Percentiles rank a stretch among this genome's conserved stretches.
Conservation (phyloP, 2,329 filamentous ascomycete species). For the Fusarium caatingaense region DNA sequence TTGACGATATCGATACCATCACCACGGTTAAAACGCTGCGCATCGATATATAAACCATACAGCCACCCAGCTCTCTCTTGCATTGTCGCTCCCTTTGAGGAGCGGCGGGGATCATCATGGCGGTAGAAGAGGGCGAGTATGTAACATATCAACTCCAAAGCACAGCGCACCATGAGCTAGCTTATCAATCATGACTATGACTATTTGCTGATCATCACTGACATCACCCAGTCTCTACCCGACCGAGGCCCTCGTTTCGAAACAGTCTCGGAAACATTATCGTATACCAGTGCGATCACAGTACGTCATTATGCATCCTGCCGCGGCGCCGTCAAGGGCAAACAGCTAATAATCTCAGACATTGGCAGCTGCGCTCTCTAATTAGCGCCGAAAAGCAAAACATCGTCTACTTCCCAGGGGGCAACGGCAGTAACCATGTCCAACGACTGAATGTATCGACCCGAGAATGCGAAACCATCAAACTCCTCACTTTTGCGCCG, state of each 20-base stretch:
- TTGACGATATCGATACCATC: constrained; percentile 13
- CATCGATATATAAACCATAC: constrained; percentile 11
- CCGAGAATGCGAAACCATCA: constrained; percentile 78
- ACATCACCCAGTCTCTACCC: constrained; percentile 66
- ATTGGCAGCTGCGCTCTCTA: constrained; percentile 91
- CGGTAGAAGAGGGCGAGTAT: constrained; percentile 66
- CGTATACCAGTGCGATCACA: constrained; percentile 73
- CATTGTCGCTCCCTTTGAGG: constrained; percentile 33
- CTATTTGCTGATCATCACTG: constrained; percentile 14
- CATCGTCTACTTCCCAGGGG: constrained; percentile 86
- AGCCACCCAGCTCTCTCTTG: constrained; percentile 17
- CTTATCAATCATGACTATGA: constrained; percentile 28
- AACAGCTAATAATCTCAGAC: constrained; percentile 60
- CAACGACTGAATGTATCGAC: constrained; percentile 76
- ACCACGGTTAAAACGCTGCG: constrained; percentile 5
- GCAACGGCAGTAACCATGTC: constrained; percentile 71
- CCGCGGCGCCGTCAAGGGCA: constrained; percentile 22
- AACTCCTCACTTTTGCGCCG: constrained; percentile 77
- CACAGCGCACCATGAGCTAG: background rate
- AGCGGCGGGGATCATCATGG: constrained; percentile 56
- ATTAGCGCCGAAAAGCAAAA: constrained; percentile 83
- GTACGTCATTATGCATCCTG: constrained; percentile 58
- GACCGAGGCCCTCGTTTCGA: constrained; percentile 73
- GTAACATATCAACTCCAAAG: constrained; percentile 37
- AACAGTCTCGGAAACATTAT: constrained; percentile 73